These are phyloP conservation scores for Tremella yokohamensis DNA, from an alignment of 768 basidiomycete species.

Conservation along the genomic window DNA sequence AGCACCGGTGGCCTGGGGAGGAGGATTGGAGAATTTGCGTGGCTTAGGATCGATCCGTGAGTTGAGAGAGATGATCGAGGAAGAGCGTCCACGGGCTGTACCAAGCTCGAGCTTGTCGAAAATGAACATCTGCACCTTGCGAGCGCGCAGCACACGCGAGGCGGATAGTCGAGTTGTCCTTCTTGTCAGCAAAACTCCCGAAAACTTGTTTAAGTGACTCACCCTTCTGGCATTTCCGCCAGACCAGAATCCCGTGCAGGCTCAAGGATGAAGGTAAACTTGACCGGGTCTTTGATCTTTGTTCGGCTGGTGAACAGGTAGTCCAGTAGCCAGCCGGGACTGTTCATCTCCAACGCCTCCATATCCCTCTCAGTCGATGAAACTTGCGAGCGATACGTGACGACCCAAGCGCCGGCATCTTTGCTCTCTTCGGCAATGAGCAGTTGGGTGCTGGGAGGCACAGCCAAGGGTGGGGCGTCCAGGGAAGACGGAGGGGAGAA, in stretches of 20 bases:
- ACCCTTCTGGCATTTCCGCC: slow-evolving; percentile 83
- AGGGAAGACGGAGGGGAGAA: slow-evolving; percentile 62
- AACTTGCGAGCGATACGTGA: slow-evolving; percentile 71
- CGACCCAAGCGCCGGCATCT: slow-evolving; percentile 63
- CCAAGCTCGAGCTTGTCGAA: slow-evolving; percentile 61
- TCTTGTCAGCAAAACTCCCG: background rate
- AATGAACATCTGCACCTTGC: slow-evolving; percentile 79
- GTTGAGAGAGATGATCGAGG: slow-evolving; percentile 19
- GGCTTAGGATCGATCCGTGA: slow-evolving; percentile 14
- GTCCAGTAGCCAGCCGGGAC: slow-evolving; percentile 87
- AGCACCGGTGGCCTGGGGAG: background rate
- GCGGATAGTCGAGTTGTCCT: slow-evolving; percentile 84
- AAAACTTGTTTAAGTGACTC: slow-evolving; percentile 47
- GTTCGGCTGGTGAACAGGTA: slow-evolving; percentile 69
- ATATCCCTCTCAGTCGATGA: slow-evolving; percentile 60
- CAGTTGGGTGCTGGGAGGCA: slow-evolving; percentile 63
- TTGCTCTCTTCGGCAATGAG: slow-evolving; percentile 73
- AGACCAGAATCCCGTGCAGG: slow-evolving; percentile 64
- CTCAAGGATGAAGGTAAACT: slow-evolving; percentile 83
- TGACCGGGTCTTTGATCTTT: slow-evolving; percentile 57
- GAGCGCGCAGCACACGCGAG: slow-evolving; percentile 74
- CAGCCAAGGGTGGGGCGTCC: slow-evolving; percentile 67
- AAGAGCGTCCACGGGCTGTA: slow-evolving; percentile 12
- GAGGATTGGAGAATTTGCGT: slow-evolving; percentile 8
- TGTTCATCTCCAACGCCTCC: slow-evolving; percentile 63